Base-by-base conservation (phyloP, 2,329 filamentous ascomycete species). In the Colletotrichum siamense region DNA sequence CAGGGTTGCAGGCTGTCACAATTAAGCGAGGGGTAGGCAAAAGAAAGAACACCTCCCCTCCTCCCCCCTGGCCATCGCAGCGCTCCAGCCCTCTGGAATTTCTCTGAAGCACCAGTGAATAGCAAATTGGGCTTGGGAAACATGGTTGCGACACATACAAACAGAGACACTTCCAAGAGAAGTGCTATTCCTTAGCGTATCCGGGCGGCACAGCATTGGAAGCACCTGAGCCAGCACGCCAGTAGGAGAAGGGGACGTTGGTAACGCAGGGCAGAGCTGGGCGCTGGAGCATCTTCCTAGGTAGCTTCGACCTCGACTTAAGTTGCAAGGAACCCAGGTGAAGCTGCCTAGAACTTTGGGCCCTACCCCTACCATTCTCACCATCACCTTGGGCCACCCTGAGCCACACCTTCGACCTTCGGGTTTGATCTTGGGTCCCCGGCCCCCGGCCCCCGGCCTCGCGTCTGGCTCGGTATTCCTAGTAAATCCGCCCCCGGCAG, bases 391-490 rank as follows among this genome's bases (percentile, higher is more conserved):
- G n/a, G 30, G 16, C 24, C 63, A 66, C 15, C 57, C 39, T 70
- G 52, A 34, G 18, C 44, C 32, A 39, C 59, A 28, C 55, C 57
- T 73, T 70, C 28, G n/a, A 66, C 24, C 30, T 22, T 59, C n/a
- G 18, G 32, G 32, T 30, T 30, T 65, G 55, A 44, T n/a, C 68
- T 44, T 52, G 24, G 72, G 28, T 12, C 22, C 57, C 55, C 34
- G 65, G 32, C 3, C 39, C 44, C 44, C 18, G 32, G 30, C 26
- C 64, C 69, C 70, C 55, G 26, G 73, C 32, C 70, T 73, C 73
- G 73, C 63, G 34, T 77, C 68, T 75, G 49, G 65, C 71, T 77
- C 75, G 71, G 72, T 67, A 62, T 67, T 77, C 66, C 75, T 77
- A 49, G 75, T 57, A 77, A 77, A 70, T 71, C 66, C 71, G 74